These are phyloP conservation scores for Iris pallida DNA, from an alignment of 116 monocot species.

Conservation along the genomic window DNA sequence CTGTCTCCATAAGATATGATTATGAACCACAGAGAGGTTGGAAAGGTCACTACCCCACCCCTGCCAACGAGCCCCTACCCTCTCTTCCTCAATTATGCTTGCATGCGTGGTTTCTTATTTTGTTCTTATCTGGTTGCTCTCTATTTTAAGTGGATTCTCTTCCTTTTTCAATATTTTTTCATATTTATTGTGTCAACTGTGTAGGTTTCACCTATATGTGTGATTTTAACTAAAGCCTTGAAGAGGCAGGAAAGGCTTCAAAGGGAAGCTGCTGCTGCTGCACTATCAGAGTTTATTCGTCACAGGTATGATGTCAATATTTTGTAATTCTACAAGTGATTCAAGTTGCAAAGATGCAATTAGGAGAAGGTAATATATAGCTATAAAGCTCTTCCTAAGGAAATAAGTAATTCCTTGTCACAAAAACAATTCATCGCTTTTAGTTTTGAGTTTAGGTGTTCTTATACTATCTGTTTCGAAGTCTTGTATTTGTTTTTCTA, in stretches of 20 bases:
- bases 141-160: neutral
- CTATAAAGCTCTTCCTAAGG: too few species aligned
- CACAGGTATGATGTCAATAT: slow-evolving; percentile 45
- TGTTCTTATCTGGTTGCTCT: neutral
- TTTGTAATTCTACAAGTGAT: neutral
- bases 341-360: neutral
- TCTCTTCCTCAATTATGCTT: too few species aligned
- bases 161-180: neutral
- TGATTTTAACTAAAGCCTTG: slow-evolving; percentile 65
- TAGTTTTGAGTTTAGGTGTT: too few species aligned
- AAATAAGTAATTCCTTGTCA: too few species aligned
- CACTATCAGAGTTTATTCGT: slow-evolving; percentile 75
- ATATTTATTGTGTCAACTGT: slow-evolving; percentile 7
- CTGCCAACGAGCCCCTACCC: too few species aligned
- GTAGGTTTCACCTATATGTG: slow-evolving; percentile 76
- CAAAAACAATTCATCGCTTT: too few species aligned
- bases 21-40: too few species aligned
- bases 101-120: too few species aligned
- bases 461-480: too few species aligned
- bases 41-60: too few species aligned
- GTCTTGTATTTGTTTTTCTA: too few species aligned
- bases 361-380: neutral
- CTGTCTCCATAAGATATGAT: too few species aligned
- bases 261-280: slow-evolving; percentile 94
- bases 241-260: slow-evolving; percentile 59